Percentiles rank a stretch among this genome's conserved stretches.
phyloP scores from a whole-genome alignment of 768 basidiomycete genomes.

The Phlebiopsis gigantea region DNA sequence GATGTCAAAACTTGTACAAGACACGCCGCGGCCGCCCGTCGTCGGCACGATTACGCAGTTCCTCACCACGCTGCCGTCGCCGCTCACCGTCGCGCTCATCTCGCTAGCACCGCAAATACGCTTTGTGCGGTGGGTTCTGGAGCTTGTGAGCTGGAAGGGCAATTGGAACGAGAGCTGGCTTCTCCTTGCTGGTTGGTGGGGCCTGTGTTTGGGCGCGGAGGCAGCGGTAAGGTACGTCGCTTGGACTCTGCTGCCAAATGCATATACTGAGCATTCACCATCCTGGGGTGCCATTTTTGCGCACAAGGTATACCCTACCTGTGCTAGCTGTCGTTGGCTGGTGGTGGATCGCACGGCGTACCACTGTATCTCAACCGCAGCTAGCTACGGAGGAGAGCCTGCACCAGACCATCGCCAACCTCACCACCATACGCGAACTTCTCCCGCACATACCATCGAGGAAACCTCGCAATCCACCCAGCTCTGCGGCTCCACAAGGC shows the following conservation, averaged over 20 bases:
- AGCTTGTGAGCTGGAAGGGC: conserved; percentile 54
- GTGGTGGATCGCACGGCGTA: conserved; percentile 23
- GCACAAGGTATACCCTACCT: conserved; percentile 55
- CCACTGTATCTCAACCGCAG: conserved; percentile 15
- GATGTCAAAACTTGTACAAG: conserved; percentile 9
- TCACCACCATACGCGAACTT: conserved; percentile 58
- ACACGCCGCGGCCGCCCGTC: conserved; percentile 11
- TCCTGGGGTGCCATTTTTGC: too few species aligned
- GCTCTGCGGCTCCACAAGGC: background rate
- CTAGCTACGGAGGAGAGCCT: conserved; percentile 48
- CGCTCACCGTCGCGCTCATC: conserved; percentile 56
- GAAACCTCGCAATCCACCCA: conserved; percentile 8
- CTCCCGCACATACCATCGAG: conserved; percentile 38
- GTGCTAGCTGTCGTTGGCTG: conserved; percentile 37
- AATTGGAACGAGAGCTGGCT: conserved; percentile 62
- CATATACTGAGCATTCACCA: background rate
- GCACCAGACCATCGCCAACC: conserved; percentile 53
- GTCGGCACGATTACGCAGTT: conserved; percentile 33
- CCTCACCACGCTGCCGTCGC: conserved; percentile 53
- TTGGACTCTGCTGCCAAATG: too few species aligned
- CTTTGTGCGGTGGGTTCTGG: conserved; percentile 33
- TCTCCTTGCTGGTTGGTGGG: conserved; percentile 72
- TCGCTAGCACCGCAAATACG: conserved; percentile 53
- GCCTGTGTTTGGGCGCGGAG: conserved; percentile 52
- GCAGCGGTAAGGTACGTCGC: conserved; percentile 40